These are phyloP conservation scores for Inga oerstediana DNA, from an alignment of 306 rosid genomes.

Conservation along the genomic window DNA sequence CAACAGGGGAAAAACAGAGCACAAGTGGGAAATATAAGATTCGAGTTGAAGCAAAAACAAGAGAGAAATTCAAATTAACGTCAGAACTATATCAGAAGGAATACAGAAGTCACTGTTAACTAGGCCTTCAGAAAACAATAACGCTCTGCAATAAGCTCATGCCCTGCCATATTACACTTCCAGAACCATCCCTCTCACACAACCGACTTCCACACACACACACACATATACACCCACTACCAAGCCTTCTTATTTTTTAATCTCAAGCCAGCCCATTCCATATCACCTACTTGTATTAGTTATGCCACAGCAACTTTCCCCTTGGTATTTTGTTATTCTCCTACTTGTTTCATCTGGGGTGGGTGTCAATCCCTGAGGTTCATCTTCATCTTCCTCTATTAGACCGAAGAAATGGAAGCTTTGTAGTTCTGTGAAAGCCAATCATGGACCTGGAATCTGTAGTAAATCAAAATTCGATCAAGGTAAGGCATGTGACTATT, in stretches of 20 bases:
- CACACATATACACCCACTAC: neutral
- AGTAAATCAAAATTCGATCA: constrained; percentile 51
- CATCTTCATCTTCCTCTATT: constrained; percentile 33
- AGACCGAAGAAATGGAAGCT: constrained; percentile 41
- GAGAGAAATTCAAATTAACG: neutral
- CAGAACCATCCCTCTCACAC: neutral
- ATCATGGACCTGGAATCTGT: constrained; percentile 84
- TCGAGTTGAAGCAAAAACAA: neutral
- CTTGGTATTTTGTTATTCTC: constrained; percentile 22
- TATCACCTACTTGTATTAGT: neutral
- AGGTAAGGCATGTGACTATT: constrained; percentile 53
- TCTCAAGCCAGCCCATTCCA: constrained; percentile 1
- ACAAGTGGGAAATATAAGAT: neutral
- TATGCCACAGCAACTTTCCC: constrained; percentile 34
- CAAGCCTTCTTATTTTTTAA: neutral
- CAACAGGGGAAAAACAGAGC: neutral
- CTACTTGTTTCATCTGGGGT: constrained; percentile 45
- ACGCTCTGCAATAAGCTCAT: neutral
- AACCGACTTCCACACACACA: neutral
- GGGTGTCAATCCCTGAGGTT: constrained; percentile 43
- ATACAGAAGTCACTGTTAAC: neutral
- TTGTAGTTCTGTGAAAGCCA: constrained; percentile 35
- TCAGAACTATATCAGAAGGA: neutral
- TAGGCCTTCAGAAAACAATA: neutral
- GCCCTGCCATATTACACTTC: neutral